Conservation (phyloP, 192 early-diverging fungal genomes). For the Backusella morwellensis region DNA sequence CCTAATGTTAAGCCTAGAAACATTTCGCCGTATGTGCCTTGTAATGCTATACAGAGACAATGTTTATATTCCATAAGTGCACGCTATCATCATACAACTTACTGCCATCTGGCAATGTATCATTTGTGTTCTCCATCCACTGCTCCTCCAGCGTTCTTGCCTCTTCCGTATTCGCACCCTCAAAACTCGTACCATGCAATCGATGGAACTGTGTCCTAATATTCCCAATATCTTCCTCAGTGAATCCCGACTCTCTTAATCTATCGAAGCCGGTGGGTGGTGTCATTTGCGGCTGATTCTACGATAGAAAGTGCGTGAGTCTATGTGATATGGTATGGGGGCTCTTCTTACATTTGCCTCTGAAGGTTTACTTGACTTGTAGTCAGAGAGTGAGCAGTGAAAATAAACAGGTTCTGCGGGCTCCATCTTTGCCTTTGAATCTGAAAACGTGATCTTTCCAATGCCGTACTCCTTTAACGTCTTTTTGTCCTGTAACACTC, state of each 20-base stretch:
- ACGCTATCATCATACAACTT: constrained; percentile 18
- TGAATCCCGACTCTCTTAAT: constrained; percentile 54
- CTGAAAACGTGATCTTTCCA: constrained; percentile 10
- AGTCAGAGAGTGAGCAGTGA: constrained; percentile 52
- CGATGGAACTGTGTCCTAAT: constrained; percentile 56
- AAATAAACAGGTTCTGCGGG: constrained; percentile 45
- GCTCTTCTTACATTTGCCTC: neutral
- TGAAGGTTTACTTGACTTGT: constrained; percentile 24
- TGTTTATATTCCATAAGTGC: neutral
- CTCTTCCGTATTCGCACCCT: constrained; percentile 29
- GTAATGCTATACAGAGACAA: constrained; percentile 14
- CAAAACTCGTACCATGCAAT: constrained; percentile 39
- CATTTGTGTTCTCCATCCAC: constrained; percentile 56
- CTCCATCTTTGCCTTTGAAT: constrained; percentile 25
- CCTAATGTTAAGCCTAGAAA: constrained; percentile 54
- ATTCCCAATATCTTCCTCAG: constrained; percentile 53
- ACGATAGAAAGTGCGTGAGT: neutral
- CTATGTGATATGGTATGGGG: neutral
- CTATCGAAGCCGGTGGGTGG: constrained; percentile 55
- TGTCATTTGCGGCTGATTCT: constrained; percentile 39
- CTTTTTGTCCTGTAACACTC: constrained; percentile 39
- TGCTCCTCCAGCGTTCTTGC: constrained; percentile 48
- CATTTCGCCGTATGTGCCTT: constrained; percentile 55
- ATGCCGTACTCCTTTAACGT: constrained; percentile 34
- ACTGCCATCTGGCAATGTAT: constrained; percentile 55